phyloP scores from a whole-genome alignment of 306 rosid genomes.

The Begonia fuchsioides region DNA sequence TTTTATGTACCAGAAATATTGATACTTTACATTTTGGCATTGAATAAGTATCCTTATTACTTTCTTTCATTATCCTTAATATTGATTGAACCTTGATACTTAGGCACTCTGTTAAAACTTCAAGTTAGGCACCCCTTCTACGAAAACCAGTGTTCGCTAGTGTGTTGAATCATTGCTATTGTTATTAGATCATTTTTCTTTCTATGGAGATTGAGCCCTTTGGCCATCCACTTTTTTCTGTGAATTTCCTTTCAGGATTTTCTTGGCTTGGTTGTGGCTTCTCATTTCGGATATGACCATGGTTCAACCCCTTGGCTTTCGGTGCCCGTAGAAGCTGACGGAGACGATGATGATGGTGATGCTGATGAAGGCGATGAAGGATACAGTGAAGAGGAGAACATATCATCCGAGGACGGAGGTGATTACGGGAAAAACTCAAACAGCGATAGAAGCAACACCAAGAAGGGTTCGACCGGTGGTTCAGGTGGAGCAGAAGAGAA shows the following conservation, averaged over 20 bases:
- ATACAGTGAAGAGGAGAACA: constrained; percentile 49
- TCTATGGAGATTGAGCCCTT: no score
- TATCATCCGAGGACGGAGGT: constrained; percentile 72
- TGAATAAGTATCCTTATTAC: no score
- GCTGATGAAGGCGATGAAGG: constrained; percentile 36
- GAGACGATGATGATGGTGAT: no score
- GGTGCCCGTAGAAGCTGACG: constrained; percentile 43
- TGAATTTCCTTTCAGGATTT: constrained; percentile 33
- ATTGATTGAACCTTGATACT: no score
- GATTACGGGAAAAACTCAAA: constrained; percentile 43
- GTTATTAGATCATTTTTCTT: no score
- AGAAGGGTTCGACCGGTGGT: constrained; percentile 56
- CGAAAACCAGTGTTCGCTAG: no score
- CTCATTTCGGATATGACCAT: constrained; percentile 21
- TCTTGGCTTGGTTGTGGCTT: constrained; percentile 12
- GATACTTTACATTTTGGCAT: no score
- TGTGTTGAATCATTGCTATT: not conserved
- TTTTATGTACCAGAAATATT: no score
- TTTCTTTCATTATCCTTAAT: no score
- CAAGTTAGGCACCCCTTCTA: no score
- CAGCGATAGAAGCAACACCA: constrained; percentile 36
- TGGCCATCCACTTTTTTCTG: not conserved
- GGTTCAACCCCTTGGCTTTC: constrained; percentile 16
- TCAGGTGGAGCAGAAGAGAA: constrained; percentile 50
- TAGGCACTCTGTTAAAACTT: no score